Base-by-base conservation (phyloP, 2,329 filamentous ascomycete genomes). In the Parascedosporium putredinis region DNA sequence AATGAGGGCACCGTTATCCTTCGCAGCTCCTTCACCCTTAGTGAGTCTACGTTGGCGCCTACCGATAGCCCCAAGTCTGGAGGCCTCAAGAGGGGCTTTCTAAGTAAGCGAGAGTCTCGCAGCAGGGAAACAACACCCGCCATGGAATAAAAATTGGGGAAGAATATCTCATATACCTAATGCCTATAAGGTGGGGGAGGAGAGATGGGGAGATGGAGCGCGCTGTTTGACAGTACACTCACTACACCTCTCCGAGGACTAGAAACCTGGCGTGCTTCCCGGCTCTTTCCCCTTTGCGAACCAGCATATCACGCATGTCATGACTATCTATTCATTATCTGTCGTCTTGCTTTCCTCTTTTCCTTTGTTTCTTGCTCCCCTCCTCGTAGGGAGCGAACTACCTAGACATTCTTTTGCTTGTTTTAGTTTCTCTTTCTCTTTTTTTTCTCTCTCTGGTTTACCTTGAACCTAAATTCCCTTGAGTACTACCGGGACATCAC, bases 1-100 rank as follows among this genome's bases (percentile, higher is more conserved):
- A 91, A 91, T 10, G 73, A 70, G 31, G 89, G 88, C 22, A 76
- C 68, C 1, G 83, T 96, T 1, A 72, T 80, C 0, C 64, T 96
- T 44, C 84, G 81, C 69, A 93, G 84, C 62, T 79, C 72, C 49
- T 96, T 95, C 60, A 70, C 70, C 23, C 67, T 67, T 7, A 23
- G 9, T 16, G 45, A 20, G 24, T n/a, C 31, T 2, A 16, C 25
- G 14, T 24, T 34, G 7, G 27, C 48, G 48, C 36, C 47, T 4
- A 31, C 47, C n/a, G 69, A 71, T 29, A 76, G 71, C 55, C 74
- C 75, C 16, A 71, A 67, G 53, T 58, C 68, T 2, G n/a, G 12
- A 2, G 61, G 66, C 23, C 58, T 77, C 47, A 69, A 78, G 46
- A 70, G 73, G 53, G 76, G 75, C 59, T 76, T 81, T 59, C 59